Percentiles rank a stretch among this genome's conserved stretches.
These are phyloP conservation scores for Fusarium staphyleae DNA, from an alignment of 2,329 filamentous ascomycete species.

Conservation along the genomic window DNA sequence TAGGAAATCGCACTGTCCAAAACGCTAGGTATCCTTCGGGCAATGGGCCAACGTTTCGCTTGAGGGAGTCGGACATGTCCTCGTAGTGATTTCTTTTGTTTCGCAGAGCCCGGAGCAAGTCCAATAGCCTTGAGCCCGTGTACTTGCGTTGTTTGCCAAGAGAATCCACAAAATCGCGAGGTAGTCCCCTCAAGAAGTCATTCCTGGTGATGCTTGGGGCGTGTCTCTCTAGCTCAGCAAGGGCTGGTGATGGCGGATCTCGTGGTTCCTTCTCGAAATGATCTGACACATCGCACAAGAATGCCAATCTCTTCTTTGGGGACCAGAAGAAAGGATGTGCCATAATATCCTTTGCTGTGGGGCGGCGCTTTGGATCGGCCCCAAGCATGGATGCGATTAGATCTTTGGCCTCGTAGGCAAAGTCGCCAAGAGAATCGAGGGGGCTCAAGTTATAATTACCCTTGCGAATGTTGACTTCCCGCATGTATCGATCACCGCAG, in stretches of 20 bases:
- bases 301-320: slow-evolving; percentile 84
- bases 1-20: slow-evolving; percentile 82
- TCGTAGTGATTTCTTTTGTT: slow-evolving; percentile 99
- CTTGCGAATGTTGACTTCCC: slow-evolving; percentile 97
- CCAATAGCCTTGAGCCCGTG: slow-evolving; percentile 80
- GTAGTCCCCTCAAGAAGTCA: slow-evolving; percentile 81
- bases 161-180: slow-evolving; percentile 84
- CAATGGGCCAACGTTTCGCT: slow-evolving; percentile 70
- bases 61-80: slow-evolving; percentile 86
- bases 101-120: slow-evolving; percentile 84
- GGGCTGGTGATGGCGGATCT: slow-evolving; percentile 75
- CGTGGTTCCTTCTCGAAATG: slow-evolving; percentile 93
- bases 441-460: slow-evolving; percentile 76
- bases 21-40: slow-evolving; percentile 84
- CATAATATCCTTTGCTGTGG: slow-evolving; percentile 80
- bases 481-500: slow-evolving; percentile 91
- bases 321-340: slow-evolving; percentile 98
- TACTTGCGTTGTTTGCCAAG: slow-evolving; percentile 96
- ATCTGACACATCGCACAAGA: slow-evolving; percentile 96
- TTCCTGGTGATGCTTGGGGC: slow-evolving; percentile 63
- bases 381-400: slow-evolving; percentile 82
- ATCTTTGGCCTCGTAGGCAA: slow-evolving; percentile 85
- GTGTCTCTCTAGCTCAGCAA: slow-evolving; percentile 65
- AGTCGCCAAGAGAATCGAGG: slow-evolving; percentile 79
- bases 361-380: slow-evolving; percentile 63